Evolutionary conservation across 2,329 filamentous ascomycete species (phyloP), one percentile per base, ranked within the genome.

Genomic region (Colletotrichum nymphaeae): DNA sequence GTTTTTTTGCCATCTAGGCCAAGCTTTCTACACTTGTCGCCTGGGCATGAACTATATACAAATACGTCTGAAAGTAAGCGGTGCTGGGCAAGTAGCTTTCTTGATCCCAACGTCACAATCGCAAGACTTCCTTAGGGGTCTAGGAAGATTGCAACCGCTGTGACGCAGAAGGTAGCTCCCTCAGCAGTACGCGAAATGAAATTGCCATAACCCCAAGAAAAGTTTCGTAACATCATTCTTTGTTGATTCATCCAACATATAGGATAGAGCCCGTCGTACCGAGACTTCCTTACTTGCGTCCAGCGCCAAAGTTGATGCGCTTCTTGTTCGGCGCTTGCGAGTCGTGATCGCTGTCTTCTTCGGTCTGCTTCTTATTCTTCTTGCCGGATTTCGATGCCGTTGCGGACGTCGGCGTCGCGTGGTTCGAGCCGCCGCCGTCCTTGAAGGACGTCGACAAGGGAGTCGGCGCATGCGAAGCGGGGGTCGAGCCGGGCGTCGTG

Each of bases 281-380:
- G 42, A 6, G 5, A 7, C 16, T 4, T n/a, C 4, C 59, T 78
- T 74, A 88, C 78, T 89, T 90, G 68, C 88, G 84, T 35, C 84
- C 83, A 0, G 88, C 86, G 19, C 89, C 89, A 79, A 91, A 91
- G 77, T 88, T 88, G 3, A 89, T 90, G 74, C 89, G 84, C 67
- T 89, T 87, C 80, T 91, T 87, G 78, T 88, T 91, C 55, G 80
- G 80, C 60, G 83, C 80, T 69, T 88, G 86, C 62, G 84, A 83
- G 69, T 92, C 90, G 26, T 86, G 88, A 81, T 92, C 90, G 80
- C 89, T 92, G 71, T 92, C 90, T 30, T 80, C 81, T 5, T 82
- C 84, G 35, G 83, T 84, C 76, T 84, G 85, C 78, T 88, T 89
- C 79, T 88, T 88, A 79, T 88, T 88, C 76, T 88, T 86, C 76